Evolutionary conservation across 1,139 yeast species (phyloP).

Genomic region (Saccharomyces hybrid): DNA sequence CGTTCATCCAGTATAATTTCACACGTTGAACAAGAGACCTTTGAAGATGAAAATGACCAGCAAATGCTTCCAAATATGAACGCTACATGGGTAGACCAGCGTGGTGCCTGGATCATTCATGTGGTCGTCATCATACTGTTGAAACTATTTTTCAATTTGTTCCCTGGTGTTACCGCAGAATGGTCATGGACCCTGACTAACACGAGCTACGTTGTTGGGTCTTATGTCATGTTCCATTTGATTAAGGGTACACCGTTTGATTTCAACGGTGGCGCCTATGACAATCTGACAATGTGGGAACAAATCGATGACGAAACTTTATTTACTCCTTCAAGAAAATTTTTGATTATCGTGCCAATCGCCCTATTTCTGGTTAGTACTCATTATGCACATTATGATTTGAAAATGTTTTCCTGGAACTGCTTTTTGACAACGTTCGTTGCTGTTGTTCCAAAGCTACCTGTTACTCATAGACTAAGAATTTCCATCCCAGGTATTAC

Average conservation of each 20-base stretch:
- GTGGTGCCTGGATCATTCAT: constrained; percentile 94
- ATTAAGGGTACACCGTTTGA: constrained; percentile 97
- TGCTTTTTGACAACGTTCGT: constrained; percentile 71
- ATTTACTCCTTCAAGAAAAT: constrained; percentile 92
- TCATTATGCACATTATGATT: constrained; percentile 81
- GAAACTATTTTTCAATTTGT: constrained; percentile 67
- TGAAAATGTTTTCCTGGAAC: constrained; percentile 70
- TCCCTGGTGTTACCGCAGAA: constrained; percentile 71
- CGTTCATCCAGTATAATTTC: constrained; percentile 67
- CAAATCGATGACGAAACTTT: constrained; percentile 96
- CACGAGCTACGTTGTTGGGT: constrained; percentile 80
- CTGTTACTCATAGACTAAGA: constrained; percentile 69
- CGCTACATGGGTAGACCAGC: constrained; percentile 92
- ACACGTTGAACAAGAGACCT: constrained; percentile 86
- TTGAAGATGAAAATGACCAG: constrained; percentile 89
- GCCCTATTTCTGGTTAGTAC: constrained; percentile 79
- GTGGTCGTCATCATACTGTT: constrained; percentile 69
- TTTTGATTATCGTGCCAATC: constrained; percentile 84
- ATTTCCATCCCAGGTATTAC: constrained; percentile 49
- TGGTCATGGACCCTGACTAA: constrained; percentile 93
- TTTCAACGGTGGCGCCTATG: constrained; percentile 93
- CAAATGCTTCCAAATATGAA: constrained; percentile 80
- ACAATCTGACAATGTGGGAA: constrained; percentile 97
- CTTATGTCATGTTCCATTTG: constrained; percentile 92
- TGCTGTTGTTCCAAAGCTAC: constrained; percentile 82